Evolutionary conservation across 495 filamentous ascomycete genomes (phyloP).

Genomic region (Hypoxylon fragiforme): DNA sequence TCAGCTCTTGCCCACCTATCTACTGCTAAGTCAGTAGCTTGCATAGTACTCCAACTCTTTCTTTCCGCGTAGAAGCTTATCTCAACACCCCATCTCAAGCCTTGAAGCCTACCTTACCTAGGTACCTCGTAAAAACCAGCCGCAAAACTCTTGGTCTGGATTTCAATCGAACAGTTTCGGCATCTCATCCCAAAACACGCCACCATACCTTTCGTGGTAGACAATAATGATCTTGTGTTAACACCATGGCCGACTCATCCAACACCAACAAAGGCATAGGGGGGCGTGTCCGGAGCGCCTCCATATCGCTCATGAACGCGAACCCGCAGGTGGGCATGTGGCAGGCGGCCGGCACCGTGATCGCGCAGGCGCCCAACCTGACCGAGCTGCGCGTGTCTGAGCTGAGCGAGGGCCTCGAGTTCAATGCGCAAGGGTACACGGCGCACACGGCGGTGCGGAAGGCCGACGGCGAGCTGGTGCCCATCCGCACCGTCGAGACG

Average conservation of each 20-base stretch:
- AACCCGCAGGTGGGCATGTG: constrained; percentile 43
- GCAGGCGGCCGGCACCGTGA: constrained; percentile 40
- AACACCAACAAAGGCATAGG: constrained; percentile 6
- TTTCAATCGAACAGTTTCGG: too few relatives aligned
- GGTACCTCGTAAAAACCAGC: too few relatives aligned
- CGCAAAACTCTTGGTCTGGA: too few relatives aligned
- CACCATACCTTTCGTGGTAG: too few relatives aligned
- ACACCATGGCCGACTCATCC: constrained; percentile 12
- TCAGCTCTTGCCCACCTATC: too few relatives aligned
- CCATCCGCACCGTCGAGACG: not conserved
- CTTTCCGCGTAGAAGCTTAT: too few relatives aligned
- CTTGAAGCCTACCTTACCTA: too few relatives aligned
- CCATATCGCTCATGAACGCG: constrained; percentile 36
- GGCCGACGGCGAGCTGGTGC: constrained; percentile 10
- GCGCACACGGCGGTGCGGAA: constrained; percentile 17
- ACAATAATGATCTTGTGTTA: too few relatives aligned
- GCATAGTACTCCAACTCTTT: too few relatives aligned
- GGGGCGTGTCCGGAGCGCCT: constrained; percentile 33
- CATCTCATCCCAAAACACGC: too few relatives aligned
- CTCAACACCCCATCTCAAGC: too few relatives aligned
- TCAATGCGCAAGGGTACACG: constrained; percentile 27
- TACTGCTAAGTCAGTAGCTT: too few relatives aligned
- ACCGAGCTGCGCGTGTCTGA: constrained; percentile 35
- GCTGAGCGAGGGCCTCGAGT: constrained; percentile 23
- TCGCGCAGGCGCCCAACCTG: constrained; percentile 39